phyloP scores from a whole-genome alignment of 2,329 filamentous ascomycete genomes.

The Gnomoniopsis smithogilvyi region DNA sequence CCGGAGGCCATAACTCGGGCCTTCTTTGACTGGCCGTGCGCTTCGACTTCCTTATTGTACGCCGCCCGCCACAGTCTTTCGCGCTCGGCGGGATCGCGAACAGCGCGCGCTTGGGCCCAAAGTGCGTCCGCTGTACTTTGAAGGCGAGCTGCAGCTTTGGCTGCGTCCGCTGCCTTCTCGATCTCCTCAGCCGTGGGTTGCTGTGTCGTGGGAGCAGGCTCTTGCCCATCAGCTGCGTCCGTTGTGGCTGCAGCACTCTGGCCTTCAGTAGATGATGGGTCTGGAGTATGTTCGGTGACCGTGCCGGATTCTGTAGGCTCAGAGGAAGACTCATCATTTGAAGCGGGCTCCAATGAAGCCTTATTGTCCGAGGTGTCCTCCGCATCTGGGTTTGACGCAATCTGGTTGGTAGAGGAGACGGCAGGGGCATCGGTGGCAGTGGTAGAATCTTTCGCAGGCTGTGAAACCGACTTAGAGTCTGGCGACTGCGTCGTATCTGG shows the following conservation, averaged over 20 bases:
- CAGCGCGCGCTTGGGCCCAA: conserved; percentile 5
- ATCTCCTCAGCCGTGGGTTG: not conserved
- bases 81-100: conserved; percentile 8
- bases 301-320: too few species aligned
- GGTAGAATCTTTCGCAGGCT: too few species aligned
- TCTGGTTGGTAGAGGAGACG: too few species aligned
- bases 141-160: conserved; percentile 8
- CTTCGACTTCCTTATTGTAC: conserved; percentile 10
- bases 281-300: too few species aligned
- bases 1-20: conserved; percentile 9
- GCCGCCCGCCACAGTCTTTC: conserved; percentile 11
- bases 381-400: too few species aligned
- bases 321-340: too few species aligned
- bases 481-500: too few species aligned
- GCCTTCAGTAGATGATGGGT: not conserved
- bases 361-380: too few species aligned
- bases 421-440: too few species aligned
- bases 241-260: not conserved
- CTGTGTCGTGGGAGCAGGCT: not conserved
- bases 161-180: conserved; percentile 6
- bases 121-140: conserved; percentile 8
- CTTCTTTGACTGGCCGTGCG: conserved; percentile 11
- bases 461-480: too few species aligned
- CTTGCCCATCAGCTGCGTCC: not conserved
- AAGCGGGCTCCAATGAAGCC: too few species aligned